phyloP scores from a whole-genome alignment of 2,329 filamentous ascomycete species.

The Diplocarpon rosae region DNA sequence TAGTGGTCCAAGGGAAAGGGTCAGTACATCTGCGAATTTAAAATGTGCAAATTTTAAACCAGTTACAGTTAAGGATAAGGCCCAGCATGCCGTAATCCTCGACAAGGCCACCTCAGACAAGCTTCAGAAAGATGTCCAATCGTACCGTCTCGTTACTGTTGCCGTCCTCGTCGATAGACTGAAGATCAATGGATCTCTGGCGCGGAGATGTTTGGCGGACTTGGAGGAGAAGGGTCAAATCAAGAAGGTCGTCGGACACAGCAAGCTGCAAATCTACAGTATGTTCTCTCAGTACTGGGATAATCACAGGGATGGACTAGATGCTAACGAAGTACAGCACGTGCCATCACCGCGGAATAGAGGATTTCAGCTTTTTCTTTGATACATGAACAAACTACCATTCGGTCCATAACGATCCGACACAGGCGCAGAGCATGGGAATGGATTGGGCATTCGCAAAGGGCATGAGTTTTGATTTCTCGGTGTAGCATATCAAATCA shows the following conservation, averaged over 20 bases:
- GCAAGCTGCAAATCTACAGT: conserved; percentile 98
- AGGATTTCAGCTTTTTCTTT: conserved; percentile 18
- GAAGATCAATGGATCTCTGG: conserved; percentile 99
- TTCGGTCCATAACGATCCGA: conserved; percentile 20
- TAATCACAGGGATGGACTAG: background rate
- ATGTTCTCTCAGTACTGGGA: conserved; percentile 31
- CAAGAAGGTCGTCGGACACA: conserved; percentile 94
- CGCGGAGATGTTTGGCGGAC: conserved; percentile 78
- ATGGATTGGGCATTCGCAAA: conserved; percentile 26
- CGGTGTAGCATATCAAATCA: conserved; percentile 28
- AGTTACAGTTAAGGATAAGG: conserved; percentile 97
- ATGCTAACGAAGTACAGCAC: conserved; percentile 37
- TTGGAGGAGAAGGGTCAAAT: conserved; percentile 98
- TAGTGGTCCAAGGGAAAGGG: conserved; percentile 52
- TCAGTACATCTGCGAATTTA: conserved; percentile 28
- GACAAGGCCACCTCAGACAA: conserved; percentile 97
- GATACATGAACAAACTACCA: conserved; percentile 24
- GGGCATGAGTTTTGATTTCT: conserved; percentile 24
- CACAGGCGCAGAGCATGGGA: conserved; percentile 17
- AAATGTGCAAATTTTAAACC: conserved; percentile 13
- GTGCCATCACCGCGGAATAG: conserved; percentile 44
- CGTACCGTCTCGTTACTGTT: conserved; percentile 98
- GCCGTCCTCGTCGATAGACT: conserved; percentile 97
- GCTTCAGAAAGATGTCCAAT: conserved; percentile 99
- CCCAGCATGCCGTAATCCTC: conserved; percentile 97